Evolutionary conservation across 2,329 filamentous ascomycete genomes (phyloP), one percentile per base, ranked within the genome.

Genomic region (Arachnopeziza araneosa): DNA sequence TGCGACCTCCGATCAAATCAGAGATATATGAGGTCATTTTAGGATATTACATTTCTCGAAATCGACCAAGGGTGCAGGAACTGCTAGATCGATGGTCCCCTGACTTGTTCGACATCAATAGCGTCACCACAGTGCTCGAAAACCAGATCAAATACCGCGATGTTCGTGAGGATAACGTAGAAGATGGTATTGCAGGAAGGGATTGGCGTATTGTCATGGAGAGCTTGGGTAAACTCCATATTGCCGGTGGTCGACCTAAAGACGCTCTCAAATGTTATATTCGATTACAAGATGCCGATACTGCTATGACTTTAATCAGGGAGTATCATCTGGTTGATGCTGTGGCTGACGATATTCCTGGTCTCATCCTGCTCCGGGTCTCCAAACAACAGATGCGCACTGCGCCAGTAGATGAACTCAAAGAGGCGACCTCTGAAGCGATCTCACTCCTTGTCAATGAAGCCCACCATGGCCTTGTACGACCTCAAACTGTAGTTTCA

Each of bases 151-250:
- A 87, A 52, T 89, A 86, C 60, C 84, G 87, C 12, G 87, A 92
- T 68, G 84, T 93, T 2, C 82, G 83, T 2, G 86, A 92, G 71
- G 89, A 92, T 65, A 90, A 87, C 54, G 77, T 93, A 44, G 88
- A 95, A 69, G 85, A 85, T 60, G 88, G 88, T 2, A 83, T 88
- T 65, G 82, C 81, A 64, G 89, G 88, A 0, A 79, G 88, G 58
- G 93, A 98, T 70, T 98, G 93, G 93, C 85, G 85, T 24, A 89
- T 96, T 61, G 82, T 99, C n/a, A 86, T 92, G 77, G 91, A 93
- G 70, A 86, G 89, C 61, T 79, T 99, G 44, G 93, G 91, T 0
- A 91, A 87, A 70, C 79, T 99, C 19, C 91, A 93, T 70, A 84
- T 97, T 59, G 89, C 90, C 9, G 89, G 87, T 66, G 90, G 91